Conservation (phyloP, 2,329 filamentous ascomycete genomes). For the Cyclaneusma minus region DNA sequence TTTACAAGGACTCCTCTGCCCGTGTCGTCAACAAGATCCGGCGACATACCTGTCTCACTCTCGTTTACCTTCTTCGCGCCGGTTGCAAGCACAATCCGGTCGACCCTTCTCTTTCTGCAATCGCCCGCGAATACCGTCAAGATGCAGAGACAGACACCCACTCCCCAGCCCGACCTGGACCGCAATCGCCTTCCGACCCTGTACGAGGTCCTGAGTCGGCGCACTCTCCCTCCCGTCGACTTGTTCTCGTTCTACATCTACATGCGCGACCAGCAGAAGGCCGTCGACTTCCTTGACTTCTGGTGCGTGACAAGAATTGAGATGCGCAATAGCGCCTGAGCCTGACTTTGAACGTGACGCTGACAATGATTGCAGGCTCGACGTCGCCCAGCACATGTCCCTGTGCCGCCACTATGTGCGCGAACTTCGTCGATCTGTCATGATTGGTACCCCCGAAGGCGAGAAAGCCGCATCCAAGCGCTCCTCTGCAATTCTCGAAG, state of each 20-base stretch:
- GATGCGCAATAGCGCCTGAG: too few relatives aligned
- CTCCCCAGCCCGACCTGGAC: conserved; percentile 40
- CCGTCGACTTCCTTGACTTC: conserved; percentile 95
- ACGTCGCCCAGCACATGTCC: conserved; percentile 98
- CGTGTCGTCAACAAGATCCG: too few relatives aligned
- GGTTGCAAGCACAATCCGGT: too few relatives aligned
- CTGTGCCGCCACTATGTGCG: conserved; percentile 94
- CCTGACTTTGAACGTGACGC: conserved; percentile 4
- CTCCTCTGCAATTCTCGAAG: conserved; percentile 67
- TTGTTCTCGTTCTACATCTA: conserved; percentile 99
- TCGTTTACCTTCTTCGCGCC: too few relatives aligned
- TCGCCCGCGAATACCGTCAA: too few relatives aligned
- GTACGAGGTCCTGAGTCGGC: conserved; percentile 86
- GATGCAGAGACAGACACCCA: conserved; percentile 21
- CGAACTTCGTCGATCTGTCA: conserved; percentile 80
- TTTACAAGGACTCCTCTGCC: too few relatives aligned
- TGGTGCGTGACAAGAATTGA: too few relatives aligned
- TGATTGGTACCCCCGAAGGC: conserved; percentile 82
- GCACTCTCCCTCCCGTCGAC: conserved; percentile 90
- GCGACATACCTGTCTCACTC: too few relatives aligned
- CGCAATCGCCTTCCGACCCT: conserved; percentile 85
- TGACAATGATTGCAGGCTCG: conserved; percentile 54
- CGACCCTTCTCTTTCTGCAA: too few relatives aligned
- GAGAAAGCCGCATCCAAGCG: conserved; percentile 70
- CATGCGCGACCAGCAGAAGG: conserved; percentile 96